phyloP scores from a whole-genome alignment of 164 flowering plant species.

The Aristolochia fimbriata region DNA sequence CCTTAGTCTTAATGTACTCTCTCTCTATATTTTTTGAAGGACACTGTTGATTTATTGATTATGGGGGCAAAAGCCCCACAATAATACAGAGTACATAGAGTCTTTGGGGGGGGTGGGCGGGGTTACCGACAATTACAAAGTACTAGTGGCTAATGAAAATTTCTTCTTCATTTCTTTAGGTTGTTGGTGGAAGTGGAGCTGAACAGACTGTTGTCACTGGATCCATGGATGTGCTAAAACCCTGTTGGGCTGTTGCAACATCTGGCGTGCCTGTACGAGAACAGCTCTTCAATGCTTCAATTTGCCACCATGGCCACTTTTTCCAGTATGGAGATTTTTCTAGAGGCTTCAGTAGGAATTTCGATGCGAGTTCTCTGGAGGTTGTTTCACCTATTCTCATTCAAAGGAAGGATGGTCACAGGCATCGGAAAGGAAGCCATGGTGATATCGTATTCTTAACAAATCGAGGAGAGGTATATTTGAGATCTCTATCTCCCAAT shows the following conservation, averaged over 20 bases:
- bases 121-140: too few relatives aligned
- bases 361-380: slow-evolving; percentile 60
- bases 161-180: slow-evolving; percentile 27
- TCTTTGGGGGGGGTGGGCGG: too few relatives aligned
- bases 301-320: slow-evolving; percentile 72
- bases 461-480: slow-evolving; percentile 87
- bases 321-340: slow-evolving; percentile 74
- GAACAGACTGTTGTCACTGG: slow-evolving; percentile 90
- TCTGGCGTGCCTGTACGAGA: slow-evolving; percentile 96
- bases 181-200: slow-evolving; percentile 93
- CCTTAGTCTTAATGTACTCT: too few relatives aligned
- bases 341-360: slow-evolving; percentile 42
- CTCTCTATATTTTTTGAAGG: too few relatives aligned
- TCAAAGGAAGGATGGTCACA: slow-evolving; percentile 77
- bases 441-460: slow-evolving; percentile 95
- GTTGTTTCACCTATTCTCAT: slow-evolving; percentile 91
- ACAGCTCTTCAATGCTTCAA: slow-evolving; percentile 92
- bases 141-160: too few relatives aligned
- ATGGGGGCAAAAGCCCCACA: too few relatives aligned
- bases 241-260: slow-evolving; percentile 98
- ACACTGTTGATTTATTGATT: too few relatives aligned
- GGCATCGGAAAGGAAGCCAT: slow-evolving; percentile 86
- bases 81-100: too few relatives aligned
- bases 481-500: too few relatives aligned
- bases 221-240: slow-evolving; percentile 90